These are phyloP conservation scores for Pyrenochaeta sp. DNA, from an alignment of 2,329 filamentous ascomycete species.

Conservation along the genomic window DNA sequence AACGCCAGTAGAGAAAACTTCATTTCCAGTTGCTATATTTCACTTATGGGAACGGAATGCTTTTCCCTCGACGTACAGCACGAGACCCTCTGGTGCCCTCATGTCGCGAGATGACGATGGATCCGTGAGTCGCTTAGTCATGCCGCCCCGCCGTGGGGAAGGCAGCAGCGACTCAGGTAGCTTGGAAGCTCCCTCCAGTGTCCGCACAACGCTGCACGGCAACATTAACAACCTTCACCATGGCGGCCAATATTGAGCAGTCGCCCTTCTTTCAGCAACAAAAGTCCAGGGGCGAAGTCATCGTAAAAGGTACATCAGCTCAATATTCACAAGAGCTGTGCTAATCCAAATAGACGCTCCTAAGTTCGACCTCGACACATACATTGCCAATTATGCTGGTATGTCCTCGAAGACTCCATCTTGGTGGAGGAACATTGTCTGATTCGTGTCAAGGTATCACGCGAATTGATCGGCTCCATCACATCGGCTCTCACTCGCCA, in stretches of 20 bases:
- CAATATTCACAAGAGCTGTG: background rate
- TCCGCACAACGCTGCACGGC: slow-evolving; percentile 20
- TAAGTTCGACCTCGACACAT: slow-evolving; percentile 90
- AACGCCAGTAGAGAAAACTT: no score
- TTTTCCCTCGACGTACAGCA: no score
- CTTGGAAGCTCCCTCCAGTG: slow-evolving; percentile 17
- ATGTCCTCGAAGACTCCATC: slow-evolving; percentile 25
- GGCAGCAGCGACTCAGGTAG: slow-evolving; percentile 23
- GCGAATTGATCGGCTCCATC: slow-evolving; percentile 78
- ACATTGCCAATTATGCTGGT: slow-evolving; percentile 90
- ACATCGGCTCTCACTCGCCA: slow-evolving; percentile 81
- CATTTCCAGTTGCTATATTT: no score
- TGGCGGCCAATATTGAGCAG: slow-evolving; percentile 46
- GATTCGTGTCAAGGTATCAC: slow-evolving; percentile 70
- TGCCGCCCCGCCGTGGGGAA: slow-evolving; percentile 25
- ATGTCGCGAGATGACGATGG: no score
- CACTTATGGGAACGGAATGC: no score
- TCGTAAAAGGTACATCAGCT: slow-evolving; percentile 44
- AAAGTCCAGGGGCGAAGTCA: slow-evolving; percentile 31
- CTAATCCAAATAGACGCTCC: slow-evolving; percentile 68
- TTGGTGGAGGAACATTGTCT: background rate
- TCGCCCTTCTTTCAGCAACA: slow-evolving; percentile 47
- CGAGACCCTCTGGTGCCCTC: no score
- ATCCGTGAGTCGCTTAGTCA: slow-evolving; percentile 11
- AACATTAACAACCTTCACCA: slow-evolving; percentile 27